Evolutionary conservation across 352 stramenopile species (phyloP), one percentile per base, ranked within the genome.

Genomic region (Phytophthora pistaciae): DNA sequence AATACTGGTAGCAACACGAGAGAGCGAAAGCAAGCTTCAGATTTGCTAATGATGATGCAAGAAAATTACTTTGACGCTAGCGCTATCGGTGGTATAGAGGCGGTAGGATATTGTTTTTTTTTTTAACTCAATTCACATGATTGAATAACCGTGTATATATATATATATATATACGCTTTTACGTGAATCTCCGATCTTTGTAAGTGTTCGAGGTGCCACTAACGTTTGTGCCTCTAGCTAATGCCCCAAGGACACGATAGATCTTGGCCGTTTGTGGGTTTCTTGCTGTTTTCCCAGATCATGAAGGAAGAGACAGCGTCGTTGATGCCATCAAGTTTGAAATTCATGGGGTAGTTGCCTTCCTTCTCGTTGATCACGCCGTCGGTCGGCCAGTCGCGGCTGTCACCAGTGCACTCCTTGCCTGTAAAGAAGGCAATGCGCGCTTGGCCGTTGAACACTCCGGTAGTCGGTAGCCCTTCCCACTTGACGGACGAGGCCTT

Each of bases 401-500:
- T 52, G 3, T 42, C 25, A 2, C 60, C 60, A 0, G 49, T 71
- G 56, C 69, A 50, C n/a, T 50, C 42, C 7, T 50, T 54, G 38
- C 21, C 40, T 38, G 20, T 20, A 2, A 61, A 52, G 25, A 80
- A 20, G 25, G 20, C 23, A 56, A 56, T 36, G n/a, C 46, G 42
- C 14, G 65, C 58, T 36, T 69, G 64, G 21, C 60, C 68, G 18
- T 61, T 53, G 36, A 66, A 69, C 3, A 23, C 50, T 1, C 56
- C 64, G 0, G 3, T n/a, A n/a, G 53, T 55, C 5, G 62, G 63
- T 10, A 79, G 14, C 0, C 54, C 62, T 9, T 66, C 20, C 73
- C 68, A 80, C 40, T 74, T 66, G 8, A 77, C 64, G 3, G 72
- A 80, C 3, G 68, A 74, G 18, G 63, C 60, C 36, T 67, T 66